These are phyloP conservation scores for Theobroma cacao DNA, from an alignment of 345 rosid species.

Conservation along the genomic window DNA sequence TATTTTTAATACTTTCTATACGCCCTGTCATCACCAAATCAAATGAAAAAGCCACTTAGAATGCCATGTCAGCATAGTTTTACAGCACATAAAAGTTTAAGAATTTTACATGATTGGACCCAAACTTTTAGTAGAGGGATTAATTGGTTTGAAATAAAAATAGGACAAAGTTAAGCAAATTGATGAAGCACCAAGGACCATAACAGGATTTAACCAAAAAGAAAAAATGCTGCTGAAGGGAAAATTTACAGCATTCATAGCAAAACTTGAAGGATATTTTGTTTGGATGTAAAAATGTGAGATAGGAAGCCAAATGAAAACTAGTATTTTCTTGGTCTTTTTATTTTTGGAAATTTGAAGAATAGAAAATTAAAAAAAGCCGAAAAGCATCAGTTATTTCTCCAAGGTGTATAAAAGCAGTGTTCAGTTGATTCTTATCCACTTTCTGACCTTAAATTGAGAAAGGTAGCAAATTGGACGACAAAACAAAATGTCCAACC, in stretches of 20 bases:
- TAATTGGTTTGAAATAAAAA: not conserved
- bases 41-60: not conserved
- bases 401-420: not conserved
- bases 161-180: not conserved
- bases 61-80: not conserved
- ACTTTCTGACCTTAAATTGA: not conserved
- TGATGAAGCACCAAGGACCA: not conserved
- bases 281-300: not conserved
- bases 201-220: not conserved
- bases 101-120: not conserved
- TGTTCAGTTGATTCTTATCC: not conserved
- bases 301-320: not conserved
- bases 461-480: not conserved
- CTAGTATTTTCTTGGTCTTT: not conserved
- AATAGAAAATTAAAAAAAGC: not conserved
- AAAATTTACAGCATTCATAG: not conserved
- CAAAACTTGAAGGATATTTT: not conserved
- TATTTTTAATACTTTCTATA: not conserved
- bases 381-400: not conserved
- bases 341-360: not conserved
- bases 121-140: not conserved
- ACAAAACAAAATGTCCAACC: not conserved
- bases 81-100: not conserved
- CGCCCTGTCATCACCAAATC: not conserved
- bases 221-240: not conserved